A percentile compares a stretch with the other conserved stretches of the same genome.
phyloP scores from a whole-genome alignment of 345 rosid species.

The Balakata baccata region DNA sequence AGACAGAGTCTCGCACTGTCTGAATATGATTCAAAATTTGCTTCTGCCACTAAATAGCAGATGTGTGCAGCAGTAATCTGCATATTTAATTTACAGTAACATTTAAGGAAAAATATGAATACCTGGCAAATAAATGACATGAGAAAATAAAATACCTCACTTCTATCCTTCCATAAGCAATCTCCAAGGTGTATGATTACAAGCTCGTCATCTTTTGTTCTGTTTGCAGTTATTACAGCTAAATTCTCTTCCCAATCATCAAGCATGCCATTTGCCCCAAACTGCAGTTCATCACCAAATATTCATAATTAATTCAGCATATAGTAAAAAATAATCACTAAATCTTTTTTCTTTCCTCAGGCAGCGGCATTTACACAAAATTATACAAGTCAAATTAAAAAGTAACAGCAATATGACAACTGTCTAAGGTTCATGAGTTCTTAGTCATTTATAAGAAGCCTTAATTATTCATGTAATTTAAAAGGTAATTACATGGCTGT shows the following conservation, averaged over 20 bases:
- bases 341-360: background rate
- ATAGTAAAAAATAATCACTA: background rate
- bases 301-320: background rate
- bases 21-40: slow-evolving; percentile 76
- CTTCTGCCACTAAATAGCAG: slow-evolving; percentile 79
- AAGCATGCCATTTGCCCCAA: slow-evolving; percentile 76
- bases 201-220: slow-evolving; percentile 93
- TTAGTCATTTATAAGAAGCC: background rate
- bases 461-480: background rate
- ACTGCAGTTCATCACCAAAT: slow-evolving; percentile 37
- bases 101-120: slow-evolving; percentile 21
- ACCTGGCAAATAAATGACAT: slow-evolving; percentile 11
- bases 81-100: slow-evolving; percentile 22
- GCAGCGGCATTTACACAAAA: slow-evolving; percentile 2
- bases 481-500: background rate
- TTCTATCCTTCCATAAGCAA: slow-evolving; percentile 94
- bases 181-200: slow-evolving; percentile 96
- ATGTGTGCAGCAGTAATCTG: slow-evolving; percentile 82
- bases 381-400: background rate
- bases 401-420: background rate
- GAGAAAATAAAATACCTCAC: slow-evolving; percentile 60
- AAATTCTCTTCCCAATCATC: slow-evolving; percentile 98
- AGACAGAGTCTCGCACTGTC: slow-evolving; percentile 78
- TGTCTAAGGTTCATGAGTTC: slow-evolving; percentile 3
- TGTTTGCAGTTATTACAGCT: slow-evolving; percentile 92